phyloP scores from a whole-genome alignment of 2,329 filamentous ascomycete genomes.

The Tolypocladium capitatum region DNA sequence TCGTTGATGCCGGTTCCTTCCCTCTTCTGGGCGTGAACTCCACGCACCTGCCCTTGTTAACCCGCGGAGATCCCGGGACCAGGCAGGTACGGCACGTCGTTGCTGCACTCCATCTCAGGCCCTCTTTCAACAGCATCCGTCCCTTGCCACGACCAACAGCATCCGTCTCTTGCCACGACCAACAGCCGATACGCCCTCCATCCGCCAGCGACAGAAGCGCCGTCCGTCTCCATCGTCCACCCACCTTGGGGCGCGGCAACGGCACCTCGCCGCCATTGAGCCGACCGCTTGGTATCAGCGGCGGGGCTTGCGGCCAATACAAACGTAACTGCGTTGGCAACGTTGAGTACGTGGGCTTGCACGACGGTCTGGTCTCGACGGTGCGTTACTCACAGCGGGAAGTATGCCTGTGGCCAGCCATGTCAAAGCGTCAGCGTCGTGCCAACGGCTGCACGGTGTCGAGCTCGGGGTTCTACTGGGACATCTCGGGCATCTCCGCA shows the following conservation, averaged over 20 bases:
- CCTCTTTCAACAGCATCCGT: not conserved
- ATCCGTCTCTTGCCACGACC: too few species aligned
- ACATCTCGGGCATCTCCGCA: slow-evolving; percentile 16
- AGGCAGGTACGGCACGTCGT: too few species aligned
- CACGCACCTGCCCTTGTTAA: not conserved
- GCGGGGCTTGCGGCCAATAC: slow-evolving; percentile 44
- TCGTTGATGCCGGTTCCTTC: not conserved
- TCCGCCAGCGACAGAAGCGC: not conserved
- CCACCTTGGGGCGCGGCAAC: not conserved
- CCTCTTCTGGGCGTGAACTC: not conserved
- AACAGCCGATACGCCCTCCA: not conserved
- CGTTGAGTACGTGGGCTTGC: not conserved
- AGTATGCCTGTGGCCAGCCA: slow-evolving; percentile 36
- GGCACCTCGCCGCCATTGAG: not conserved
- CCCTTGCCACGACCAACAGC: not conserved
- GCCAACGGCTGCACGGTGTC: not conserved
- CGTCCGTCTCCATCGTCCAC: not conserved
- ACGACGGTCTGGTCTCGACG: too few species aligned
- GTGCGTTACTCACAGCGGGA: slow-evolving; percentile 38
- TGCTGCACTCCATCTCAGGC: not conserved
- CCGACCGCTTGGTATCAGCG: slow-evolving; percentile 4
- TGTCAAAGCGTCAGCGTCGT: not conserved
- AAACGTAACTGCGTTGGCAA: slow-evolving; percentile 37
- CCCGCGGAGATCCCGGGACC: too few species aligned
- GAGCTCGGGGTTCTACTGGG: not conserved